These are phyloP conservation scores for Penicillium capsulatum DNA, from an alignment of 2,329 filamentous ascomycete genomes.

Conservation along the genomic window DNA sequence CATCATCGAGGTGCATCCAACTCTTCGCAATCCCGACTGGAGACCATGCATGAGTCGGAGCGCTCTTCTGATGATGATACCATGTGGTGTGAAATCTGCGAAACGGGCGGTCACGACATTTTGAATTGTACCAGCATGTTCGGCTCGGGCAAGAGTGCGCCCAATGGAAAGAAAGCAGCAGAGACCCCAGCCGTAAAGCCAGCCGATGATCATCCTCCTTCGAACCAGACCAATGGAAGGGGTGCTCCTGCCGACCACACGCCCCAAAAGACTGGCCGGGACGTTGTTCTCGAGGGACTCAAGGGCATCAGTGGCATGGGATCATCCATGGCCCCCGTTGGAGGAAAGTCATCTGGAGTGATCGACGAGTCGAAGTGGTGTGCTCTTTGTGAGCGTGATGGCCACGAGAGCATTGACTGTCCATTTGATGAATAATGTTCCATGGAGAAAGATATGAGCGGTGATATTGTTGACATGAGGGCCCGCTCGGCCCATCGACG, in stretches of 20 bases:
- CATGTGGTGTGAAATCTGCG: slow-evolving; percentile 93
- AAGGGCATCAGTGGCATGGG: slow-evolving; percentile 40
- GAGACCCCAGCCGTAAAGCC: slow-evolving; percentile 9
- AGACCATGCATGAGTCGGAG: slow-evolving; percentile 42
- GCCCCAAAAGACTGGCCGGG: slow-evolving; percentile 39
- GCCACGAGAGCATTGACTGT: slow-evolving; percentile 93
- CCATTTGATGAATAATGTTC: slow-evolving; percentile 69
- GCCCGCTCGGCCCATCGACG: slow-evolving; percentile 4
- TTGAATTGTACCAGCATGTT: slow-evolving; percentile 92
- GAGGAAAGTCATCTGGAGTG: slow-evolving; percentile 72
- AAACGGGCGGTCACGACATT: slow-evolving; percentile 87
- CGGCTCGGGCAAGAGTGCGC: slow-evolving; percentile 38
- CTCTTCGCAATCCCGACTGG: slow-evolving; percentile 31
- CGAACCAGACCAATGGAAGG: slow-evolving; percentile 11
- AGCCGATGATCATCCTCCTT: slow-evolving; percentile 13
- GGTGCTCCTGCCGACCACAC: slow-evolving; percentile 15
- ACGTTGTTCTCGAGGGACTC: slow-evolving; percentile 41
- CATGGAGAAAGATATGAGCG: slow-evolving; percentile 10
- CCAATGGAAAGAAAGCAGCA: slow-evolving; percentile 8
- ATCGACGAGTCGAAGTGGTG: slow-evolving; percentile 92
- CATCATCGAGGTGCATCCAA: slow-evolving; percentile 27
- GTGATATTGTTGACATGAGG: slow-evolving; percentile 3
- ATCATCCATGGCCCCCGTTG: slow-evolving; percentile 57
- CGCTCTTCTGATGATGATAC: slow-evolving; percentile 65
- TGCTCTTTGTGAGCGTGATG: slow-evolving; percentile 90